Evolutionary conservation across 139 green algal species (phyloP).

Genomic region (Chlorella sorokiniana): DNA sequence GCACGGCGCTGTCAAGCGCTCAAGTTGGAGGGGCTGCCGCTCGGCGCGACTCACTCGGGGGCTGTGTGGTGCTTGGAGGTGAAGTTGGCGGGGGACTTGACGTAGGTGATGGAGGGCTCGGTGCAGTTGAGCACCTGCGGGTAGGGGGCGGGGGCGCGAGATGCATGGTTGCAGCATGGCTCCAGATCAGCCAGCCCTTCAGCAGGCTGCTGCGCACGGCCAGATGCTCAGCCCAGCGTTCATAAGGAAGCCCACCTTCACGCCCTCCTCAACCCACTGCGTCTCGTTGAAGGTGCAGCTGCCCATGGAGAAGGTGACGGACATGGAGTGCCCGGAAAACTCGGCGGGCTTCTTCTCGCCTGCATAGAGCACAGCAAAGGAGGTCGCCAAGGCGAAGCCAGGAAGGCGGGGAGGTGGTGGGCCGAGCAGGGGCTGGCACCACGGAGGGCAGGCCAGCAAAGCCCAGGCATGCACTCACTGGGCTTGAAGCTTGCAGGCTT

Average conservation of each 20-base stretch:
- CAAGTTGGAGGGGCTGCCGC: too few species aligned
- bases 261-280: neutral
- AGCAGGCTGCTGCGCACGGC: too few species aligned
- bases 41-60: slow-evolving; percentile 10
- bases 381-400: neutral
- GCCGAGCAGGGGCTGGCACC: neutral
- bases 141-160: neutral
- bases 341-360: slow-evolving; percentile 36
- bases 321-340: slow-evolving; percentile 31
- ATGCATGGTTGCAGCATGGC: neutral
- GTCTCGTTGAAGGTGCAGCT: slow-evolving; percentile 38
- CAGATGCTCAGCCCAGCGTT: too few species aligned
- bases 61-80: slow-evolving; percentile 29
- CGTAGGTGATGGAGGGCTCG: slow-evolving; percentile 37
- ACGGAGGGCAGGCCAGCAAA: neutral
- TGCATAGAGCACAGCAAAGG: neutral
- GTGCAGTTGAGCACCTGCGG: slow-evolving; percentile 33
- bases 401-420: neutral
- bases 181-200: too few species aligned
- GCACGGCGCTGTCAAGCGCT: too few species aligned
- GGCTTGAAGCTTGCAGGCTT: slow-evolving; percentile 10
- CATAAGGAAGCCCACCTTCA: slow-evolving; percentile 26
- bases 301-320: slow-evolving; percentile 28
- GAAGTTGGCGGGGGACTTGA: slow-evolving; percentile 28
- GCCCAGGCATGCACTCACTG: neutral